phyloP scores from a whole-genome alignment of 305 asterid species.

The Fraxinus sp. region DNA sequence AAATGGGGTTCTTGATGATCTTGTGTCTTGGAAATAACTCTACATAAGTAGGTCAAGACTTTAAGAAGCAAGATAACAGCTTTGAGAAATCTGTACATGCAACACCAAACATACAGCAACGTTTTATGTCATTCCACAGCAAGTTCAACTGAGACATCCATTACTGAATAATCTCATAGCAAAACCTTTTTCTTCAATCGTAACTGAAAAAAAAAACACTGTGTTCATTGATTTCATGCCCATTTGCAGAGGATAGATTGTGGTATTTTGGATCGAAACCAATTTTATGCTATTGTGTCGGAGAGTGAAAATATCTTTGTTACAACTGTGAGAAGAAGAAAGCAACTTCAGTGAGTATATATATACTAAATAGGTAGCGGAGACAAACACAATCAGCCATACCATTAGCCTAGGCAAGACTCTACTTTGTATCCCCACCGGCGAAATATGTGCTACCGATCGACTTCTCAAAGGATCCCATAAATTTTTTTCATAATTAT shows the following conservation, averaged over 20 bases:
- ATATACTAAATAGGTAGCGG: conserved; percentile 65
- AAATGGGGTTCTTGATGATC: too few relatives aligned
- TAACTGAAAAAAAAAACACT: too few relatives aligned
- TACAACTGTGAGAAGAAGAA: conserved; percentile 48
- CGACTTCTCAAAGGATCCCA: conserved; percentile 69
- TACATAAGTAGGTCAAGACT: too few relatives aligned
- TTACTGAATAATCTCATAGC: too few relatives aligned
- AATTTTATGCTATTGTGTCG: conserved; percentile 13
- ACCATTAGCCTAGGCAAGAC: conserved; percentile 58
- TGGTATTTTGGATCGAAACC: neutral
- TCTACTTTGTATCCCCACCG: conserved; percentile 36
- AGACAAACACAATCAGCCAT: conserved; percentile 61
- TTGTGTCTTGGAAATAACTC: too few relatives aligned
- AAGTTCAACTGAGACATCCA: too few relatives aligned
- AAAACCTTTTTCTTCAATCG: too few relatives aligned
- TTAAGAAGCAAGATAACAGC: too few relatives aligned
- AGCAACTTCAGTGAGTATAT: conserved; percentile 67
- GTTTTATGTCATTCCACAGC: too few relatives aligned
- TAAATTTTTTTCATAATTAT: conserved; percentile 53
- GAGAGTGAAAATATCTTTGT: conserved; percentile 38
- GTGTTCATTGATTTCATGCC: neutral
- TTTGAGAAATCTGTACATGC: too few relatives aligned
- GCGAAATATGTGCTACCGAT: conserved; percentile 25
- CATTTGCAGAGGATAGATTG: neutral
- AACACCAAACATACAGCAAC: too few relatives aligned